phyloP scores from a whole-genome alignment of 1,139 yeast genomes.

The Yamadazyma spencermartinsiae region DNA sequence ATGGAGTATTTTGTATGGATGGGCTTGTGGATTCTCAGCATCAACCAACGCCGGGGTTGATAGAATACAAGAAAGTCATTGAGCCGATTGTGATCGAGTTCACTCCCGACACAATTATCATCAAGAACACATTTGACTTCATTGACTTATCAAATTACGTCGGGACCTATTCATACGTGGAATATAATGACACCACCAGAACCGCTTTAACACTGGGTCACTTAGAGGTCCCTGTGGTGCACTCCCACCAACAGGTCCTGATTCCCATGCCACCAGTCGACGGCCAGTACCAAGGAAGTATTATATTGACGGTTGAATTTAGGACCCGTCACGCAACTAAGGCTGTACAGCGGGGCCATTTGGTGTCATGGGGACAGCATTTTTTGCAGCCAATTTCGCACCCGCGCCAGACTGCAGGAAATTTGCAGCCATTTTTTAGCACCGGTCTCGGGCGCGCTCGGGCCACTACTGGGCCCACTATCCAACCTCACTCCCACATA shows the following conservation, averaged over 20 bases:
- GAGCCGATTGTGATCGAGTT: constrained; percentile 25
- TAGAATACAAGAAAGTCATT: constrained; percentile 27
- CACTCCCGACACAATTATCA: constrained; percentile 6
- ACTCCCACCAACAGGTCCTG: background rate
- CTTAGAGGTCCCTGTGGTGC: background rate
- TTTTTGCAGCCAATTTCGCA: constrained; percentile 5
- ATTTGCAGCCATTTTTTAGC: background rate
- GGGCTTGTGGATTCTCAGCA: constrained; percentile 32
- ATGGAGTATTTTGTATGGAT: constrained; percentile 36
- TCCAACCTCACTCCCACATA: no score
- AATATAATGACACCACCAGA: constrained; percentile 4
- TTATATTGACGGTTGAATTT: constrained; percentile 5
- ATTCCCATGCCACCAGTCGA: background rate
- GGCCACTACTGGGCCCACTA: no score
- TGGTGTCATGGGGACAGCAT: constrained; percentile 27
- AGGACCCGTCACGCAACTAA: constrained; percentile 8
- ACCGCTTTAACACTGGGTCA: background rate
- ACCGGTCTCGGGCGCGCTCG: no score
- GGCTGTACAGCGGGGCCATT: constrained; percentile 18
- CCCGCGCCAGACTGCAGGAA: no score
- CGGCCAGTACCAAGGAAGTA: background rate
- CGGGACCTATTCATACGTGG: constrained; percentile 4
- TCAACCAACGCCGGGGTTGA: constrained; percentile 32
- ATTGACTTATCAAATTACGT: constrained; percentile 10
- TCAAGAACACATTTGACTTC: constrained; percentile 17